These are phyloP conservation scores for Eragrostis nindensis DNA, from an alignment of 176 grass and related monocot species.

Conservation along the genomic window DNA sequence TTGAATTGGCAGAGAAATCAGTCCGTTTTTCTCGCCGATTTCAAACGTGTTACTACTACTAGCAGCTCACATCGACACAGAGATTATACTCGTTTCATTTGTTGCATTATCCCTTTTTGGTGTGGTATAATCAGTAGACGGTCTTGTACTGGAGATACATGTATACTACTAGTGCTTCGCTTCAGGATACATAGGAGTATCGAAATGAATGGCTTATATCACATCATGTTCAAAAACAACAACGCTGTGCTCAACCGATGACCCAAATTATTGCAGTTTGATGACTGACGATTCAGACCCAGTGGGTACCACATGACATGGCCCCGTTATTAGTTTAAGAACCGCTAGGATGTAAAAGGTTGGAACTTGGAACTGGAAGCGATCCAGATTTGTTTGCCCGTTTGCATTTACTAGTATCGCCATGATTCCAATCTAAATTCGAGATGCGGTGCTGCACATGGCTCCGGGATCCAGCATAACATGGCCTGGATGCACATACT, in stretches of 20 bases:
- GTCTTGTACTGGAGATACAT: constrained; percentile 27
- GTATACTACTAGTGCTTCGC: constrained; percentile 16
- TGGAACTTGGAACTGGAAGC: not conserved
- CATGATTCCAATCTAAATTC: constrained; percentile 16
- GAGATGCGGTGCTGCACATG: constrained; percentile 27
- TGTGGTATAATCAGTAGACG: constrained; percentile 5
- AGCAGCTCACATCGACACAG: not conserved
- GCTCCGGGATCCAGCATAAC: constrained; percentile 24
- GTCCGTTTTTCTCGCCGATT: not conserved
- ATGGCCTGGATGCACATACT: constrained; percentile 21
- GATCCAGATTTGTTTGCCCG: not conserved
- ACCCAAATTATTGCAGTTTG: not conserved
- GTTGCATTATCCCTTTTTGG: constrained; percentile 6
- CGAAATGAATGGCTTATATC: constrained; percentile 5
- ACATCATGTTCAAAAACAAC: not conserved
- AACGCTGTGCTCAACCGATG: not conserved
- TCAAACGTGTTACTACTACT: too few relatives aligned
- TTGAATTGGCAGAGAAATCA: not conserved
- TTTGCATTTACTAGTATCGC: not conserved
- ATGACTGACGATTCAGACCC: not conserved
- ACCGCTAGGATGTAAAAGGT: too few relatives aligned
- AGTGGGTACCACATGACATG: not conserved
- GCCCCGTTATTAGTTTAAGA: too few relatives aligned
- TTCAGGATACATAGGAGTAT: constrained; percentile 1
- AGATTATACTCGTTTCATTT: constrained; percentile 1